Percentiles rank a stretch among this genome's conserved stretches.
Conservation (phyloP, 2,329 filamentous ascomycete species). For the Talaromyces pinophilus region DNA sequence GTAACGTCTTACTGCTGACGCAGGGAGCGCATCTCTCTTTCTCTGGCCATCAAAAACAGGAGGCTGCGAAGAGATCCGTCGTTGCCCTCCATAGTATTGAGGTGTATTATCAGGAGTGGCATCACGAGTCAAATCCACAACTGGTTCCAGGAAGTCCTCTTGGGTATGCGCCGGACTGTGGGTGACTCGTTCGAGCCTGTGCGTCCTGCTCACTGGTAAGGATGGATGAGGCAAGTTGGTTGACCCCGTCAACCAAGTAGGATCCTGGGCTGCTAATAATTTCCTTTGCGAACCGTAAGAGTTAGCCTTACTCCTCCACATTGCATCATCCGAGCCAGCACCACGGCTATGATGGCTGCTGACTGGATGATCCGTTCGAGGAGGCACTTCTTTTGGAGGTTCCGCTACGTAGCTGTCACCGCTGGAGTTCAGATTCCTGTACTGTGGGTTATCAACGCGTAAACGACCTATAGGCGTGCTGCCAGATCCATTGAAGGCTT, state of each 20-base stretch:
- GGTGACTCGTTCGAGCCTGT: slow-evolving; percentile 4
- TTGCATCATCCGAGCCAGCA: slow-evolving; percentile 20
- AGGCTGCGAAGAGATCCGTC: slow-evolving; percentile 17
- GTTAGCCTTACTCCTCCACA: slow-evolving; percentile 26
- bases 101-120: slow-evolving; percentile 7
- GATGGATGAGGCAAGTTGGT: not conserved
- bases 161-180: slow-evolving; percentile 1
- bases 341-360: slow-evolving; percentile 14
- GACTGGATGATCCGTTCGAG: slow-evolving; percentile 12
- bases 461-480: slow-evolving; percentile 23
- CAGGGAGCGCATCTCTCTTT: slow-evolving; percentile 22
- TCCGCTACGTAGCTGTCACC: slow-evolving; percentile 28
- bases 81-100: slow-evolving; percentile 7
- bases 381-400: slow-evolving; percentile 22
- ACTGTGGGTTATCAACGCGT: slow-evolving; percentile 20
- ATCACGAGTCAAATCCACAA: slow-evolving; percentile 5
- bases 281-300: slow-evolving; percentile 25
- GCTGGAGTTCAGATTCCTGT: slow-evolving; percentile 25
- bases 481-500: slow-evolving; percentile 21
- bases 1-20: slow-evolving; percentile 25
- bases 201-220: slow-evolving; percentile 8
- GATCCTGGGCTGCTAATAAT: slow-evolving; percentile 39
- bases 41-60: slow-evolving; percentile 13
- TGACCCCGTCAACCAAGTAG: slow-evolving; percentile 23
- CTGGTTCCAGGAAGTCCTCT: not conserved